Percentiles rank a stretch among this genome's conserved stretches.
phyloP scores from a whole-genome alignment of 2,329 filamentous ascomycete species.

The Ceratocystis lukuohia region DNA sequence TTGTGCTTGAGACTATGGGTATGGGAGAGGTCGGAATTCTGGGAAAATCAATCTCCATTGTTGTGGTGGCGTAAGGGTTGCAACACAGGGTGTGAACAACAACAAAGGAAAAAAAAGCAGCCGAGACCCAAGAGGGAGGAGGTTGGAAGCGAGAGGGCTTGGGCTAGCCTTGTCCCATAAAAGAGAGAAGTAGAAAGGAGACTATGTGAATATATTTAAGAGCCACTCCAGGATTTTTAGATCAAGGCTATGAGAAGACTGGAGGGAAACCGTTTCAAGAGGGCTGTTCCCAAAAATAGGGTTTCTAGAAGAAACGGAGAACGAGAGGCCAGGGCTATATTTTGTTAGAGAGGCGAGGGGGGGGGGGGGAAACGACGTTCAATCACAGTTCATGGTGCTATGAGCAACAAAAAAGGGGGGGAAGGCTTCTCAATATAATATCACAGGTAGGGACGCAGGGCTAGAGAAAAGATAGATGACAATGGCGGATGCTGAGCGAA shows the following conservation, averaged over 20 bases:
- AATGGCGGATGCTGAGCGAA: neutral
- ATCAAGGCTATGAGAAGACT: neutral
- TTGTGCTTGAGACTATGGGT: neutral
- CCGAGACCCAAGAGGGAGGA: neutral
- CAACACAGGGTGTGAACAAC: neutral
- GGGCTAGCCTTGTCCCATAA: neutral
- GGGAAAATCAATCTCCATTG: conserved; percentile 14
- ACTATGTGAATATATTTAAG: too few relatives aligned
- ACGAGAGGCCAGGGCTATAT: neutral
- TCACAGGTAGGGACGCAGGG: too few relatives aligned
- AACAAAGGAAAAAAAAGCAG: neutral
- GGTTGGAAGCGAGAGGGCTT: conserved; percentile 1
- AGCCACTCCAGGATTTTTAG: too few relatives aligned
- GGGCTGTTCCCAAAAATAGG: neutral
- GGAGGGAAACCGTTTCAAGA: conserved; percentile 1
- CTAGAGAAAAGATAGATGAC: neutral
- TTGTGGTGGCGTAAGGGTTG: conserved; percentile 1
- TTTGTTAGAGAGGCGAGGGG: neutral
- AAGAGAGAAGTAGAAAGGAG: neutral
- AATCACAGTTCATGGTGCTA: neutral
- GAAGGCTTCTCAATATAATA: neutral
- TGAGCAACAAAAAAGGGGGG: neutral
- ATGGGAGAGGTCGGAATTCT: conserved; percentile 10
- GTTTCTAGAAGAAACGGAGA: neutral
- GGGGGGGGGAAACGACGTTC: neutral